phyloP scores from a whole-genome alignment of 352 stramenopile genomes.

The Phytophthora gonapodyides region DNA sequence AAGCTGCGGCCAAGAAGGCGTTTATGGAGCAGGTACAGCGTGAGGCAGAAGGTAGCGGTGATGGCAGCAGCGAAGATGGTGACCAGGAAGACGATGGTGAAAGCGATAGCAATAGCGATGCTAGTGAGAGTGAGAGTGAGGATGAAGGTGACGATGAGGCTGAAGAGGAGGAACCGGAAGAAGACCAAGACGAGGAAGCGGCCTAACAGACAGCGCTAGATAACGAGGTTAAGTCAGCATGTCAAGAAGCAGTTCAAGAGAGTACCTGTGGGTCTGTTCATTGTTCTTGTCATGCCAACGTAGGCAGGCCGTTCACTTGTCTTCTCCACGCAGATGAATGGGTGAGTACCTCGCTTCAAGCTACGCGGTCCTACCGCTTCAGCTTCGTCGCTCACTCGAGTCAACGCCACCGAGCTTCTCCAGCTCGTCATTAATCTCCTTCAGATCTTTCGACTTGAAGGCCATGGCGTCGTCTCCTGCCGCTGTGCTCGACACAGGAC shows the following conservation, averaged over 20 bases:
- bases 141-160: constrained; percentile 28
- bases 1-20: constrained; percentile 55
- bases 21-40: constrained; percentile 58
- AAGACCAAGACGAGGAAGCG: constrained; percentile 17
- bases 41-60: constrained; percentile 16
- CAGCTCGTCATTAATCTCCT: constrained; percentile 70
- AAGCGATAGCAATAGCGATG: constrained; percentile 15
- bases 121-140: constrained; percentile 30
- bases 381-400: constrained; percentile 28
- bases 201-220: neutral
- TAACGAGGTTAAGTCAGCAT: neutral
- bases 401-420: constrained; percentile 65
- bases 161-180: neutral
- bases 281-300: constrained; percentile 6
- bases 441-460: constrained; percentile 65
- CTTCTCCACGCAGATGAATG: neutral
- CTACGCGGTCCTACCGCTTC: constrained; percentile 11
- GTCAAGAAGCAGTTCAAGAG: constrained; percentile 12
- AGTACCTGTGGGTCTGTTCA: constrained; percentile 14
- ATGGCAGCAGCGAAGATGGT: constrained; percentile 14
- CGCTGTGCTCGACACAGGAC: constrained; percentile 13
- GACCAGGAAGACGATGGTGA: constrained; percentile 31
- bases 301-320: constrained; percentile 1
- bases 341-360: constrained; percentile 1
- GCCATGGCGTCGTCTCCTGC: constrained; percentile 33